Base-by-base conservation (phyloP, 2,329 filamentous ascomycete genomes). In the Amesomyces nigricolor region DNA sequence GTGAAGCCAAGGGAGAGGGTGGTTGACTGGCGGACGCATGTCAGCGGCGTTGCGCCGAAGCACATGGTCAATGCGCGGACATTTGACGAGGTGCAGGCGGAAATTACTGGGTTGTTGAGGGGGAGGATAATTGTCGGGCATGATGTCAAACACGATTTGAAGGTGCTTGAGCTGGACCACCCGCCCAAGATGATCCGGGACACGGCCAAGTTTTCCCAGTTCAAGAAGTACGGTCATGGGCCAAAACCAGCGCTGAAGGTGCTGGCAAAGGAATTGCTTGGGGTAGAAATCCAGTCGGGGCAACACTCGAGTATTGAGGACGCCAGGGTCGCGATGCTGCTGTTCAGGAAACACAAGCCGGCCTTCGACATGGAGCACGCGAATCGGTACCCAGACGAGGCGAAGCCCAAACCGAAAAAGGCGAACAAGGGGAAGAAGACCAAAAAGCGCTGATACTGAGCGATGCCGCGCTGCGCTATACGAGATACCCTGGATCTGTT, bases 11-110 rank as follows among this genome's bases (percentile, higher is more conserved):
- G 83, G 57, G 85, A 91, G 66, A 77, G 75, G 53, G 89, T 99
- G 2, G 91, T 88, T 13, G 89, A 99, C 71, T 99, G 91, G 87
- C 83, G 94, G 59, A 97, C 91, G 2, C 76, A 80, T 58, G 86
- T 96, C 40, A 95, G 88, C 59, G 94, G 94, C 6, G 87, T 99
- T 58, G 81, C 82, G 49, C 79, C 87, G 0, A 82, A 81, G 57
- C 83, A 90, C 62, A 86, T 97, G 80, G 75, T 78, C 32, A 74
- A 76, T 44, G 88, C 88, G 0, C 75, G 89, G 50, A 73, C 76
- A 0, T 91, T 97, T 63, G 81, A 87, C 22, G 82, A 88, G 55
- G 94, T 95, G 0, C 91, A 95, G 66, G 71, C 75, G 39, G 81
- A 87, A 29, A 80, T 96, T 8, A 81, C 83, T 17, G 77, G 77